phyloP scores from a whole-genome alignment of 805 yeast species.

The Saturnispora besseyi region DNA sequence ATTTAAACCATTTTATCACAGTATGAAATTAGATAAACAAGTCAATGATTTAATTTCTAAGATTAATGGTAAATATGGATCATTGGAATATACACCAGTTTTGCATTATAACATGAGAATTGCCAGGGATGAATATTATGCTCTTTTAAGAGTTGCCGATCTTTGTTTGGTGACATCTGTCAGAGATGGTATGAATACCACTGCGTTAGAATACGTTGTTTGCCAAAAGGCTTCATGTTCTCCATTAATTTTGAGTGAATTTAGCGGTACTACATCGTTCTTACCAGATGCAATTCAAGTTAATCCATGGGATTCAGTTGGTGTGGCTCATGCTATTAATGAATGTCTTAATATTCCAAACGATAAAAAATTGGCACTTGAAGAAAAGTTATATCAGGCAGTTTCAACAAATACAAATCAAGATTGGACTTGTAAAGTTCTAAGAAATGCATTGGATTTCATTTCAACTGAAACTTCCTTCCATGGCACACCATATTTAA shows the following conservation, averaged over 20 bases:
- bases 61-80: constrained; percentile 81
- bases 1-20: constrained; percentile 58
- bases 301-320: constrained; percentile 96
- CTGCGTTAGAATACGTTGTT: constrained; percentile 84
- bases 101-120: constrained; percentile 89
- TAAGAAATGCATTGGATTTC: constrained; percentile 32
- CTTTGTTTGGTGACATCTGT: constrained; percentile 81
- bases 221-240: constrained; percentile 67
- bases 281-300: constrained; percentile 68
- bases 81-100: constrained; percentile 75
- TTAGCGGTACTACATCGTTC: constrained; percentile 78
- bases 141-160: constrained; percentile 82
- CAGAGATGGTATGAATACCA: constrained; percentile 95
- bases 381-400: constrained; percentile 47
- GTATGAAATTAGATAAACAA: constrained; percentile 64
- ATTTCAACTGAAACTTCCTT: constrained; percentile 31
- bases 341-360: constrained; percentile 50
- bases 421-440: constrained; percentile 63
- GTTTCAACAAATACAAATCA: constrained; percentile 70
- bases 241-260: constrained; percentile 85
- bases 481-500: constrained; percentile 73
- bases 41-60: constrained; percentile 74
- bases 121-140: constrained; percentile 80
- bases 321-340: constrained; percentile 78
- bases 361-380: constrained; percentile 37